Evolutionary conservation across 108 stramenopile genomes (phyloP).

Genomic region (Skeletonema tropicum): DNA sequence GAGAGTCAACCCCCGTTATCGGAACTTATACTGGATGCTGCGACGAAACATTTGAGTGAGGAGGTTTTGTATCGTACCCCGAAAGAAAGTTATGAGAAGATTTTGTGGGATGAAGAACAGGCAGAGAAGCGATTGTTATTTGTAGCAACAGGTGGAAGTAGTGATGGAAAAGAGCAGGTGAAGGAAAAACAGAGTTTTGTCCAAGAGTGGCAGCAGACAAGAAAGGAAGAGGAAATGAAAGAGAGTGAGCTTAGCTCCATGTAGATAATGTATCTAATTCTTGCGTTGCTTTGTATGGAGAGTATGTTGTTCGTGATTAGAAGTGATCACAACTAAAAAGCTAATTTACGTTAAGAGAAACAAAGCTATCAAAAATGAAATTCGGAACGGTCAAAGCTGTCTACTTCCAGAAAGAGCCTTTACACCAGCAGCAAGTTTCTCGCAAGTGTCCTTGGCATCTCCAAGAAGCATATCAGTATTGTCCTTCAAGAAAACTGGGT

Average conservation of each 20-base stretch:
- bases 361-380: background rate
- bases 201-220: conserved; percentile 39
- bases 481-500: conserved; percentile 98
- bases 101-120: conserved; percentile 50
- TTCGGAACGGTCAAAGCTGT: background rate
- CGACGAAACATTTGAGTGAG: conserved; percentile 66
- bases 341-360: background rate
- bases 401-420: conserved; percentile 49
- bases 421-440: conserved; percentile 84
- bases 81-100: conserved; percentile 72
- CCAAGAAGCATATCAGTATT: conserved; percentile 98
- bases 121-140: conserved; percentile 2
- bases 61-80: conserved; percentile 78
- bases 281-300: too few relatives aligned
- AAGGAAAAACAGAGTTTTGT: conserved; percentile 15
- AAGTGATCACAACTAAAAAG: background rate
- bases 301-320: too few relatives aligned
- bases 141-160: background rate
- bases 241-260: background rate
- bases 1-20: conserved; percentile 62
- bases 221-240: conserved; percentile 39
- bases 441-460: conserved; percentile 94
- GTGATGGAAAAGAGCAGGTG: background rate
- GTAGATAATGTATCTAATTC: background rate
- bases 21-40: conserved; percentile 78